Conservation (phyloP, 2,329 filamentous ascomycete genomes). For the Phialophora chinensis region DNA sequence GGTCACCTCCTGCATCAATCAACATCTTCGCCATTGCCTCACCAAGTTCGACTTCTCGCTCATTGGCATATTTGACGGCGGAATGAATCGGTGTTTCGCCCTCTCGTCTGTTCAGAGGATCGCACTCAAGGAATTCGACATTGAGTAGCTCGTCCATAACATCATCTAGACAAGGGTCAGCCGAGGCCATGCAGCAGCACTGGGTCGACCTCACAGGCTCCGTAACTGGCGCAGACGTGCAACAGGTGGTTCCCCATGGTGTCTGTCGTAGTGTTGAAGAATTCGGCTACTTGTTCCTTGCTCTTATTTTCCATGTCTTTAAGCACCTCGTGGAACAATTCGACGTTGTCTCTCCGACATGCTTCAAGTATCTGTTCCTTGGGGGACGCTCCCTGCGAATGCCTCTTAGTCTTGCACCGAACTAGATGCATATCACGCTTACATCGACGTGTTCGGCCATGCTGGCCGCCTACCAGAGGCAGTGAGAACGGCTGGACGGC, state of each 20-base stretch:
- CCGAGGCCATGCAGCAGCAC: neutral
- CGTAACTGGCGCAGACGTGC: constrained; percentile 84
- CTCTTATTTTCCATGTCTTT: constrained; percentile 63
- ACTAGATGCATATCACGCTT: constrained; percentile 26
- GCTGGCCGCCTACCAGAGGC: constrained; percentile 15
- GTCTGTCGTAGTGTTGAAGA: constrained; percentile 85
- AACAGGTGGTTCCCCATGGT: constrained; percentile 87
- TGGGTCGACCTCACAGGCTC: constrained; percentile 71
- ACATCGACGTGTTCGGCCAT: constrained; percentile 54
- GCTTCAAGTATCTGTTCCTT: constrained; percentile 89
- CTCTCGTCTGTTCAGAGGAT: constrained; percentile 54
- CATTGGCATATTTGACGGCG: constrained; percentile 54
- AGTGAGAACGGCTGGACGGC: neutral
- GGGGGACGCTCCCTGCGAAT: constrained; percentile 75
- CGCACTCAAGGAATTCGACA: constrained; percentile 56
- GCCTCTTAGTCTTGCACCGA: constrained; percentile 9
- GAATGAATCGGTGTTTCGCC: constrained; percentile 54
- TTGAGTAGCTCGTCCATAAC: constrained; percentile 56
- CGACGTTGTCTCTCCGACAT: constrained; percentile 88
- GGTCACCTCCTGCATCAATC: constrained; percentile 56
- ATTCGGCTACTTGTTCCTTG: constrained; percentile 68
- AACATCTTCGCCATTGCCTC: constrained; percentile 57
- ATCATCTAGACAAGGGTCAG: constrained; percentile 46
- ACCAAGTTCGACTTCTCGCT: constrained; percentile 52
- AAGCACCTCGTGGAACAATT: constrained; percentile 79